Base-by-base conservation (phyloP, 208 protist genomes). In the Trypanosoma congolense region DNA sequence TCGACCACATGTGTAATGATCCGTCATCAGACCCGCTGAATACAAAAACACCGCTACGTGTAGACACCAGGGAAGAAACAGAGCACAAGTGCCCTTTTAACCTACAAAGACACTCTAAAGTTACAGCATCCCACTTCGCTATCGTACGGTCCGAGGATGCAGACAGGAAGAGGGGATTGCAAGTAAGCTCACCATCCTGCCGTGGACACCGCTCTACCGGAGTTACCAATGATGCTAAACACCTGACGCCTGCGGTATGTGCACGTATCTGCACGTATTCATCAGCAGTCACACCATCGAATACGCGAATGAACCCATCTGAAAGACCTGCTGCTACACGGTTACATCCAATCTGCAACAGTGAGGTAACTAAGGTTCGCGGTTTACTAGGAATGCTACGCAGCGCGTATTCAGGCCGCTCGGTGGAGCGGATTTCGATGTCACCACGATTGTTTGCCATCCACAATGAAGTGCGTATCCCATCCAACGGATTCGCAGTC, bases 21-120 rank as follows among this genome's bases (percentile, higher is more conserved):
- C 84, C 84, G 49, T 85, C 80, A 29, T 84, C 77, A n/a, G 63
- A 54, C 14, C 80, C 84, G 49, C 77, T 86, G 59, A 92, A 75
- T 16, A 63, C 65, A 56, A 79, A 88, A 30, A 57, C 70, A 36
- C 84, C 80, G 43, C 63, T 70, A 0, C 25, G 21, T 14, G 64
- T 77, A 3, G 65, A 63, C 19, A 69, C 73, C 9, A 92, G 56
- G 12, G 77, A 55, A 10, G 70, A 74, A 26, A 88, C 64, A 21
- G 69, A 65, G 30, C 42, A 60, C n/a, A 43, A 28, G 28, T 76
- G 69, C 26, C 70, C 74, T 41, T 54, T 64, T 33, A 91, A 62
- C 1, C 71, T 65, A 24, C 72, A 56, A 10, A 91, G 46, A 18
- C 67, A 76, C 26, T 65, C 69, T 52, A 91, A 59, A 29, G 68